These are phyloP conservation scores for Sporothrix sp. DNA, from an alignment of 2,329 filamentous ascomycete genomes.

Conservation along the genomic window DNA sequence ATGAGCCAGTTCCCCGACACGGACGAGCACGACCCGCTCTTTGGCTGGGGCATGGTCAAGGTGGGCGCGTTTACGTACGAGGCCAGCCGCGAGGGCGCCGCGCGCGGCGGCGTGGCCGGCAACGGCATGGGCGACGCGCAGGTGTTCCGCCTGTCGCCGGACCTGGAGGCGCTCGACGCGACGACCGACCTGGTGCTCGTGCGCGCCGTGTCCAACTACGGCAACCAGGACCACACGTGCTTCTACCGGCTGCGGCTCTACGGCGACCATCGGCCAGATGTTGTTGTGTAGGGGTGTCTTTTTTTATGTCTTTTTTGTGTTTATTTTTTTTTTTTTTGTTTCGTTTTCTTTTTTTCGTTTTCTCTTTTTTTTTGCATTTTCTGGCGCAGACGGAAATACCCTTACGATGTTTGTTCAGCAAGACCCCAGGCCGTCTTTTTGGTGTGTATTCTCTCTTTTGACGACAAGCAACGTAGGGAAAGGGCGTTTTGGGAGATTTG, in stretches of 20 bases:
- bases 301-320: background rate
- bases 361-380: background rate
- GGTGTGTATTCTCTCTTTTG: background rate
- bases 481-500: too few relatives aligned
- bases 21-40: constrained; percentile 17
- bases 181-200: constrained; percentile 44
- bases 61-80: constrained; percentile 48
- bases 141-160: constrained; percentile 42
- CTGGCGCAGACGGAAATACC: too few relatives aligned
- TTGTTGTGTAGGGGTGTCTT: background rate
- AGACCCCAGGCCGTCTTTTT: background rate
- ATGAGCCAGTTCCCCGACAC: constrained; percentile 31
- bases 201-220: constrained; percentile 49
- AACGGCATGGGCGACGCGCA: constrained; percentile 33
- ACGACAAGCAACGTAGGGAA: too few relatives aligned
- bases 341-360: background rate
- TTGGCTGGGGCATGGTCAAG: constrained; percentile 42
- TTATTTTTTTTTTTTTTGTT: background rate
- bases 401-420: background rate
- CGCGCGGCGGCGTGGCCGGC: constrained; percentile 19
- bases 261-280: constrained; percentile 28
- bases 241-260: constrained; percentile 55
- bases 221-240: constrained; percentile 49
- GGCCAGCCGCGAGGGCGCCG: constrained; percentile 31
- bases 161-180: constrained; percentile 38